Percentiles rank a stretch among this genome's conserved stretches.
phyloP scores from a whole-genome alignment of 140 eudicot species.

The Flaveria floridana region DNA sequence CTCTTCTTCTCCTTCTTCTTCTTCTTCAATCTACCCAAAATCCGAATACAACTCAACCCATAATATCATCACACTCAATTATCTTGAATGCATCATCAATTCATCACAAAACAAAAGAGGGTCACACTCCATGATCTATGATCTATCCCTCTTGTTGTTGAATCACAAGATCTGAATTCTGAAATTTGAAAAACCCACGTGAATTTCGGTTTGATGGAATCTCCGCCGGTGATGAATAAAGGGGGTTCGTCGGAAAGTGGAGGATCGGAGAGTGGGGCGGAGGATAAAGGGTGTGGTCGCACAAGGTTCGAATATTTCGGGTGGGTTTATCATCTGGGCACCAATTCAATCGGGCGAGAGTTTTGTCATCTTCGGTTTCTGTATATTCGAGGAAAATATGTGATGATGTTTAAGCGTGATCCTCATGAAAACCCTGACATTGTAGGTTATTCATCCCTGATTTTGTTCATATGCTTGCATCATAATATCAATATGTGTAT shows the following conservation, averaged over 20 bases:
- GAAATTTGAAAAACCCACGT: background rate
- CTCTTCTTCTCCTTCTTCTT: background rate
- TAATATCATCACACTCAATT: too few species aligned
- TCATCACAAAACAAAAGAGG: too few species aligned
- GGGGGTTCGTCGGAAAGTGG: constrained; percentile 53
- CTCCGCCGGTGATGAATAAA: constrained; percentile 31
- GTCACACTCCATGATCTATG: too few species aligned
- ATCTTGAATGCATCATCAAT: too few species aligned
- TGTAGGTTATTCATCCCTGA: constrained; percentile 44
- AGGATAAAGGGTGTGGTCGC: constrained; percentile 42
- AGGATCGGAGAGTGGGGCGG: constrained; percentile 53
- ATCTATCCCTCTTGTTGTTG: too few species aligned
- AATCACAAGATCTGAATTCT: background rate
- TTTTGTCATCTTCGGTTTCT: constrained; percentile 77
- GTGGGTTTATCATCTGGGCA: constrained; percentile 90
- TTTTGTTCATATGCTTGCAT: constrained; percentile 3
- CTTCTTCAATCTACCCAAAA: background rate
- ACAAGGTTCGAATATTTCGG: constrained; percentile 65
- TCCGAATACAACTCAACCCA: background rate
- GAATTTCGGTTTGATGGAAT: constrained; percentile 30
- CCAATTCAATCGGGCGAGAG: constrained; percentile 79
- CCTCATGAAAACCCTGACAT: constrained; percentile 69
- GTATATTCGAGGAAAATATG: constrained; percentile 63
- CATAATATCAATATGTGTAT: background rate
- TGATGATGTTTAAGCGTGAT: constrained; percentile 85